These are phyloP conservation scores for Trametes elegans DNA, from an alignment of 768 basidiomycete genomes.

Conservation along the genomic window DNA sequence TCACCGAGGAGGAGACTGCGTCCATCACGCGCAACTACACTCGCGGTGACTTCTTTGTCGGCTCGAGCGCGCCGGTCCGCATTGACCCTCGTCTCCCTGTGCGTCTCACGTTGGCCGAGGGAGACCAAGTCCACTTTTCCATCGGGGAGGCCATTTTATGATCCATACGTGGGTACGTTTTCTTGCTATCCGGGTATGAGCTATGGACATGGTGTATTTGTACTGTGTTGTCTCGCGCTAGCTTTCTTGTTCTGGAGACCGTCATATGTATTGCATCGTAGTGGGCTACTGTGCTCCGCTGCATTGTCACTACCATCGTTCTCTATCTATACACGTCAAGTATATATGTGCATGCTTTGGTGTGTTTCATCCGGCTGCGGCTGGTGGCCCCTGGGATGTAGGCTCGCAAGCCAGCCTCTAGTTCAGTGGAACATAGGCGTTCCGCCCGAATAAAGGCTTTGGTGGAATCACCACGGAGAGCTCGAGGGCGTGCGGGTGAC, in stretches of 20 bases:
- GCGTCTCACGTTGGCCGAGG: conserved; percentile 75
- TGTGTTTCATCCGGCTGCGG: no score
- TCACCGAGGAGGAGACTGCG: conserved; percentile 81
- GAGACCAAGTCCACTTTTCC: conserved; percentile 74
- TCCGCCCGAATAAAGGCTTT: no score
- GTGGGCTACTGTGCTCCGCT: not conserved
- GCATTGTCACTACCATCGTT: not conserved
- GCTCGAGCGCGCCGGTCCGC: conserved; percentile 75
- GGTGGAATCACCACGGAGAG: no score
- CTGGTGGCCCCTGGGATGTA: no score
- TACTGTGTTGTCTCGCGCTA: conserved; percentile 16
- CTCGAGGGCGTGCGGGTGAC: no score
- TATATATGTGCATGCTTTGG: no score
- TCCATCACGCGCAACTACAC: conserved; percentile 81
- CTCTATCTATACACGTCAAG: no score
- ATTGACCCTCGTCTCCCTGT: conserved; percentile 82
- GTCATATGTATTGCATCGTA: conserved; percentile 20
- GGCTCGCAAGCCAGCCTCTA: no score
- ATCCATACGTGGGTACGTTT: not conserved
- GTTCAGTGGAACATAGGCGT: no score
- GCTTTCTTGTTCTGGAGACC: conserved; percentile 15
- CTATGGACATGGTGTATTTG: conserved; percentile 14
- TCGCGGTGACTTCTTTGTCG: conserved; percentile 81
- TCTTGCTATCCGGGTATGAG: conserved; percentile 5
- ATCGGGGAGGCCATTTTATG: conserved; percentile 50